Evolutionary conservation across 352 stramenopile species (phyloP).

Genomic region (Phytophthora sojae): DNA sequence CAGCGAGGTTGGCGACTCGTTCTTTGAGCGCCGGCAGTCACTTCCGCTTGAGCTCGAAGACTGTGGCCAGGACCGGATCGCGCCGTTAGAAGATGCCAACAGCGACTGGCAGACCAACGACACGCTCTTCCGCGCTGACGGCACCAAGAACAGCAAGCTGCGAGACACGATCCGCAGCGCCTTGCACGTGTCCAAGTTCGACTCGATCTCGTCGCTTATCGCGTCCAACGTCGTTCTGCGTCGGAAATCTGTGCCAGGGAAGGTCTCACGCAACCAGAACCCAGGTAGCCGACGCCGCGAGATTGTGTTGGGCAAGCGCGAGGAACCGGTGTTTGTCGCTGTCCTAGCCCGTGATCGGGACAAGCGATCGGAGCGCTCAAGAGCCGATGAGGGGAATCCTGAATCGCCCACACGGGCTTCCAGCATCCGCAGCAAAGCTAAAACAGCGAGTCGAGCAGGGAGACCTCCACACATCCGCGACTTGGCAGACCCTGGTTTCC

Average conservation of each 20-base stretch:
- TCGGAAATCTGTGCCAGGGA: slow-evolving; percentile 49
- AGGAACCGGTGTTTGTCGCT: slow-evolving; percentile 69
- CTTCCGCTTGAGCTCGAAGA: slow-evolving; percentile 23
- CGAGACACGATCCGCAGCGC: slow-evolving; percentile 83
- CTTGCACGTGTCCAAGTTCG: slow-evolving; percentile 89
- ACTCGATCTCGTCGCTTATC: slow-evolving; percentile 90
- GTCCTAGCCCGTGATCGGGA: slow-evolving; percentile 48
- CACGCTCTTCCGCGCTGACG: slow-evolving; percentile 89
- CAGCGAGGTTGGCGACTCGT: slow-evolving; percentile 11
- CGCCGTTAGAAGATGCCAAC: slow-evolving; percentile 27
- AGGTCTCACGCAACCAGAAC: slow-evolving; percentile 19
- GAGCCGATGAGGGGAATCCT: background rate
- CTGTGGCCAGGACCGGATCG: slow-evolving; percentile 20
- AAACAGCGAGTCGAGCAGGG: slow-evolving; percentile 24
- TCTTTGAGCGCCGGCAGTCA: slow-evolving; percentile 23
- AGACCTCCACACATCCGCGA: slow-evolving; percentile 75
- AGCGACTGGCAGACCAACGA: slow-evolving; percentile 80
- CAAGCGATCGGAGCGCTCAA: slow-evolving; percentile 16
- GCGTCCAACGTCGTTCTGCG: slow-evolving; percentile 78
- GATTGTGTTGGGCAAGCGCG: slow-evolving; percentile 70
- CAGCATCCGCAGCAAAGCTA: slow-evolving; percentile 28
- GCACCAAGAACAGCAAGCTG: slow-evolving; percentile 86
- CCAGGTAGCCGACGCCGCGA: slow-evolving; percentile 41
- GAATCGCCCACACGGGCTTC: slow-evolving; percentile 17
- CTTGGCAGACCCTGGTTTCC: slow-evolving; percentile 76